phyloP scores from a whole-genome alignment of 305 asterid species.

The Fraxinus greggii region DNA sequence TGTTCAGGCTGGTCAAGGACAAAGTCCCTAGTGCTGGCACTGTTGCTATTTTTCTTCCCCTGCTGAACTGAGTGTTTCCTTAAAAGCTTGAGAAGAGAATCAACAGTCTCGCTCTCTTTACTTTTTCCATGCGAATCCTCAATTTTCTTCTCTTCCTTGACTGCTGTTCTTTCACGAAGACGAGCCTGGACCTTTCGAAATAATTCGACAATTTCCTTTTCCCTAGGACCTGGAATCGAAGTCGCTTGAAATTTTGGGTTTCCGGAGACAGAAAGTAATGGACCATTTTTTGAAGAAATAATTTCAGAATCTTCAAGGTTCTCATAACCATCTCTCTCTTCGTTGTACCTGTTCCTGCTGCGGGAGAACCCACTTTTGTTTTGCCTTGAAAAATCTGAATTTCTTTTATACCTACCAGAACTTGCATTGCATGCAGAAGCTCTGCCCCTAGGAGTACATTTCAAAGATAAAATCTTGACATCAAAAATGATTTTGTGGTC shows the following conservation, averaged over 20 bases:
- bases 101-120: constrained; percentile 85
- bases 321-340: constrained; percentile 54
- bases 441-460: constrained; percentile 37
- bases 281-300: constrained; percentile 70
- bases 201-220: constrained; percentile 83
- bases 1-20: constrained; percentile 53
- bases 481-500: constrained; percentile 35
- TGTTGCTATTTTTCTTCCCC: constrained; percentile 52
- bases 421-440: constrained; percentile 51
- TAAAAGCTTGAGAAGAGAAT: constrained; percentile 85
- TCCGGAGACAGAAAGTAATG: constrained; percentile 49
- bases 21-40: constrained; percentile 44
- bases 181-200: constrained; percentile 91
- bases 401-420: constrained; percentile 60
- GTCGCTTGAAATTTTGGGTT: constrained; percentile 63
- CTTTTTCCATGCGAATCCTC: constrained; percentile 59
- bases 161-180: constrained; percentile 75
- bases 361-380: constrained; percentile 69
- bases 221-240: constrained; percentile 73
- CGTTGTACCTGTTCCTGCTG: constrained; percentile 55
- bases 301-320: constrained; percentile 63
- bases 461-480: constrained; percentile 41
- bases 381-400: constrained; percentile 67
- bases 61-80: constrained; percentile 87
- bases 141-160: constrained; percentile 69